Evolutionary conservation across 2,329 filamentous ascomycete species (phyloP), one percentile per base, ranked within the genome.

Genomic region (Phoma sp.): DNA sequence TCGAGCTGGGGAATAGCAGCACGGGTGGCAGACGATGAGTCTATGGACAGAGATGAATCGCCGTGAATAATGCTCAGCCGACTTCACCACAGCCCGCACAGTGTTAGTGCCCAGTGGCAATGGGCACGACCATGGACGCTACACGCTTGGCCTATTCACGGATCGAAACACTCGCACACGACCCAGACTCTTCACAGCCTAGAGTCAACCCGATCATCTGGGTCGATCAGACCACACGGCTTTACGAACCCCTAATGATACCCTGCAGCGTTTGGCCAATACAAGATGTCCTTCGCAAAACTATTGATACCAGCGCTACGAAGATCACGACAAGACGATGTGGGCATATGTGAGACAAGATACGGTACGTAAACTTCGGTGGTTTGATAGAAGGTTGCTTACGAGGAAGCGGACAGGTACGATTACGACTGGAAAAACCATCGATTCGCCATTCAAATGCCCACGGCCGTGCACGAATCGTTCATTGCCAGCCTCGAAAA

Each of bases 1-100:
- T 25, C 64, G 71, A 59, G 75, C 74, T 36, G 68, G 74, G 9
- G 74, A 77, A 30, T 77, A 21, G 65, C 57, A 32, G 71, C 74
- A 5, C 64, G 72, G 52, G 69, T 67, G 25, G 71, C 62, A 36
- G 71, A 76, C 26, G 66, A 69, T 4, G 45, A 54, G n/a, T 17
- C 29, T 21, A 40, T 48, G 23, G 29, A 30, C 5, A 64, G 54
- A 10, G 63, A 65, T 11, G 57, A 47, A 21, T 65, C 59, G n/a
- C 62, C 64, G 20, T 69, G 59, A 71, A 45, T 18, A 11, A 20
- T 11, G 15, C 23, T 17, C 11, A 12, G n/a, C 15, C 9, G 14
- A 7, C 11, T 32, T 21, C 33, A 38, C 20, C 12, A 15, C 14
- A 46, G 11, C n/a, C 25, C 17, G 7, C 18, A 25, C 21, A 32